Evolutionary conservation across 2,329 filamentous ascomycete species (phyloP).

Genomic region (Penicillium sp.): DNA sequence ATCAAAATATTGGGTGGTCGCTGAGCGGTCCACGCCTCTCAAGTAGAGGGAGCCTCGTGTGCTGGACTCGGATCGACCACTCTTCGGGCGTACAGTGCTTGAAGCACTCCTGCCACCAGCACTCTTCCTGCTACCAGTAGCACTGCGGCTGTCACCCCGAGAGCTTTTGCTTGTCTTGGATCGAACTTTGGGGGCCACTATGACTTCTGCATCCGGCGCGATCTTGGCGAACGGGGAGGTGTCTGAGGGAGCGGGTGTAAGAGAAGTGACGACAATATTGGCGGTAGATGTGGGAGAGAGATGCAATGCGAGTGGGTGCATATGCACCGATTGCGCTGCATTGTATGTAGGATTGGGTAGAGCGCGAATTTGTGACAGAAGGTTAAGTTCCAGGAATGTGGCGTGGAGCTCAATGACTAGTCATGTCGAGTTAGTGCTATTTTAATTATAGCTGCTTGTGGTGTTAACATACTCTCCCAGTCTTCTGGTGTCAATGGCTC

Average conservation of each 20-base stretch:
- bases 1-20: slow-evolving; percentile 75
- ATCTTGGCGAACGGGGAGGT: slow-evolving; percentile 84
- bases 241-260: slow-evolving; percentile 69
- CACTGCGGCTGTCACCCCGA: slow-evolving; percentile 73
- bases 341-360: slow-evolving; percentile 78
- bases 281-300: slow-evolving; percentile 93
- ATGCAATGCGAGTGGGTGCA: slow-evolving; percentile 85
- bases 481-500: slow-evolving; percentile 93
- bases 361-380: slow-evolving; percentile 87
- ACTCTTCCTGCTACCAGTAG: slow-evolving; percentile 74
- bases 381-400: slow-evolving; percentile 89
- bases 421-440: slow-evolving; percentile 8
- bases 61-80: slow-evolving; percentile 61
- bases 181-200: slow-evolving; percentile 90
- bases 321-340: slow-evolving; percentile 51
- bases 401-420: slow-evolving; percentile 90
- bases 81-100: slow-evolving; percentile 65
- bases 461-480: slow-evolving; percentile 70
- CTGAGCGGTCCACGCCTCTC: slow-evolving; percentile 68
- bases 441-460: background rate
- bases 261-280: slow-evolving; percentile 78
- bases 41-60: slow-evolving; percentile 62
- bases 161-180: slow-evolving; percentile 62
- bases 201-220: slow-evolving; percentile 89
- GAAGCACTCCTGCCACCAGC: slow-evolving; percentile 65